Evolutionary conservation across 1,284 basidiomycete genomes (phyloP).

Genomic region (Sphagnurus paluster): DNA sequence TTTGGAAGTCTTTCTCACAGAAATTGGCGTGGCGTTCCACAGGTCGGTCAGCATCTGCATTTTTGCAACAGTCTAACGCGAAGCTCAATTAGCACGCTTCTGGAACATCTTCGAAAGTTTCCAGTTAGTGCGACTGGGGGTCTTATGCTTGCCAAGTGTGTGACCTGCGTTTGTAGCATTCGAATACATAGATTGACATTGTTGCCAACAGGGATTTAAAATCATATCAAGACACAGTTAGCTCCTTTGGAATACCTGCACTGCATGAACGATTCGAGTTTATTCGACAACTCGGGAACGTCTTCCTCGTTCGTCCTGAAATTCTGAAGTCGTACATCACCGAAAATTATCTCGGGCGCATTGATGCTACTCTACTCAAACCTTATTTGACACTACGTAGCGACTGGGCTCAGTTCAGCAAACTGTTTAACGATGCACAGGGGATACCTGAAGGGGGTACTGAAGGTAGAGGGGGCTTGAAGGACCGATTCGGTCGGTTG

Average conservation of each 20-base stretch:
- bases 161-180: conserved; percentile 16
- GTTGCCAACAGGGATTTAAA: conserved; percentile 79
- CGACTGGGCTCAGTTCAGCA: conserved; percentile 85
- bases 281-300: conserved; percentile 95
- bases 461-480: conserved; percentile 55
- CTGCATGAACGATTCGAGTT: conserved; percentile 97
- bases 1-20: conserved; percentile 87
- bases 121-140: conserved; percentile 96
- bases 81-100: conserved; percentile 67
- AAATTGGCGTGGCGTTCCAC: conserved; percentile 94
- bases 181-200: conserved; percentile 3
- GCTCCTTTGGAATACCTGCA: conserved; percentile 78
- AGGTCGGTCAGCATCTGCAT: too few species aligned
- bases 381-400: conserved; percentile 91
- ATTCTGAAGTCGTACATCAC: conserved; percentile 92
- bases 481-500: conserved; percentile 69
- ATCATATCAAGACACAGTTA: conserved; percentile 91
- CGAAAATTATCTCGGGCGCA: conserved; percentile 88
- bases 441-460: conserved; percentile 41
- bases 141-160: conserved; percentile 95
- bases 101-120: conserved; percentile 96
- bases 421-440: conserved; percentile 65
- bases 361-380: conserved; percentile 84
- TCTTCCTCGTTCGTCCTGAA: conserved; percentile 93
- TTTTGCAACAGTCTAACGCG: too few species aligned